Evolutionary conservation across 1,284 basidiomycete species (phyloP), one percentile per base, ranked within the genome.

Genomic region (Testicularia cyperi): DNA sequence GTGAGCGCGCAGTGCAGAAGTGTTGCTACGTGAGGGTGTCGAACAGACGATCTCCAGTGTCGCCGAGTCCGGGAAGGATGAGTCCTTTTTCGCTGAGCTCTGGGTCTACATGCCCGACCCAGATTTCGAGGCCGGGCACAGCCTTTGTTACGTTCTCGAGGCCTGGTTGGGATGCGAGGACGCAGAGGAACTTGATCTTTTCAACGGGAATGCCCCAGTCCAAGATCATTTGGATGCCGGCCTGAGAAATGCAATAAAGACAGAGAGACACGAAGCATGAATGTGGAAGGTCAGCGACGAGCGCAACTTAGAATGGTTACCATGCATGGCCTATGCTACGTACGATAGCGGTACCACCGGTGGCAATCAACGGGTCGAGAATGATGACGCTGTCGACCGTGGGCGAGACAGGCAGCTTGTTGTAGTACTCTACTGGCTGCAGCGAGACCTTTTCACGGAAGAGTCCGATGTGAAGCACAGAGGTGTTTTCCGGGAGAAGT

Each of bases 371-470:
- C 4, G 92, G 77, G 68, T 97, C 92, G 29, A 96, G 82, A 27
- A 97, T 80, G 78, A 86, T 89, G 21, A 92, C 86, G 34, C 84
- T 79, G 72, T 95, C 91, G 6, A 92, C 84, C 0, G 86, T 85
- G 1, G 87, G 85, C 14, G 80, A 79, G 22, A 83, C 79, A 6
- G 92, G 92, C 10, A 96, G 82, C 48, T 66, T 66, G 57, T 63
- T 56, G 53, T 43, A 62, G 36, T 53, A 47, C 34, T 96, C 92
- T 26, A 96, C 91, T 4, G 92, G 91, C 68, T 92, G 90, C 33
- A 96, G 80, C 26, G 85, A 86, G 14, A 87, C 83, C 74, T 92
- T 94, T 79, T 95, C 92, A 42, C 92, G 82, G 79, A 86, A 95
- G 15, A 95, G 79, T 28, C 92, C 92, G 33, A 95, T 83, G 74